Evolutionary conservation across 306 rosid species (phyloP).

Genomic region (Sophora flavescens): DNA sequence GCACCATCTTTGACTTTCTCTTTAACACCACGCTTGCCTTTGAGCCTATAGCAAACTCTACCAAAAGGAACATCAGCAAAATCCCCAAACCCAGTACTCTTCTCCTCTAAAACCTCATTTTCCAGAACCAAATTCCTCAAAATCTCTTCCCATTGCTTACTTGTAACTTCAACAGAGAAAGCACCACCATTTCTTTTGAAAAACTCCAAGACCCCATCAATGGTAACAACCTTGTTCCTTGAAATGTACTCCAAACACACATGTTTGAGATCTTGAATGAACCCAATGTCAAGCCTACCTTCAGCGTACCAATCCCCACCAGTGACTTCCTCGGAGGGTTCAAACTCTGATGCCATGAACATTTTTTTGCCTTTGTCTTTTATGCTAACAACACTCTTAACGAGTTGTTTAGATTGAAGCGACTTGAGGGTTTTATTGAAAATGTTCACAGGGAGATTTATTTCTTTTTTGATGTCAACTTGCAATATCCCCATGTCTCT

Average conservation of each 20-base stretch:
- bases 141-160: slow-evolving; percentile 56
- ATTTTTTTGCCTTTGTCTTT: slow-evolving; percentile 60
- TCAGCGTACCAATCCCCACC: slow-evolving; percentile 71
- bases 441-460: slow-evolving; percentile 43
- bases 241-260: slow-evolving; percentile 43
- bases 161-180: slow-evolving; percentile 47
- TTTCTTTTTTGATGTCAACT: slow-evolving; percentile 51
- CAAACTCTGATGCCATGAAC: slow-evolving; percentile 58
- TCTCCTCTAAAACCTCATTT: slow-evolving; percentile 51
- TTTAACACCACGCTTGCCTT: slow-evolving; percentile 45
- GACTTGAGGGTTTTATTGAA: slow-evolving; percentile 49
- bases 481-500: slow-evolving; percentile 60
- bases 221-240: slow-evolving; percentile 44
- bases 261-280: slow-evolving; percentile 42
- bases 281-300: slow-evolving; percentile 51
- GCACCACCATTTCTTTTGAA: no score
- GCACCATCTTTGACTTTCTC: slow-evolving; percentile 49
- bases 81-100: slow-evolving; percentile 62
- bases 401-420: slow-evolving; percentile 54
- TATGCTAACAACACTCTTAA: slow-evolving; percentile 55
- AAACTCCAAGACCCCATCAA: slow-evolving; percentile 42
- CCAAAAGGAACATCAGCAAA: slow-evolving; percentile 55
- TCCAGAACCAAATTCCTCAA: slow-evolving; percentile 60
- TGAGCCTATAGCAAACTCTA: slow-evolving; percentile 57
- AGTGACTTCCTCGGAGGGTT: slow-evolving; percentile 64